Conservation (phyloP, 2,329 filamentous ascomycete genomes). For the Alternaria gansuensis region DNA sequence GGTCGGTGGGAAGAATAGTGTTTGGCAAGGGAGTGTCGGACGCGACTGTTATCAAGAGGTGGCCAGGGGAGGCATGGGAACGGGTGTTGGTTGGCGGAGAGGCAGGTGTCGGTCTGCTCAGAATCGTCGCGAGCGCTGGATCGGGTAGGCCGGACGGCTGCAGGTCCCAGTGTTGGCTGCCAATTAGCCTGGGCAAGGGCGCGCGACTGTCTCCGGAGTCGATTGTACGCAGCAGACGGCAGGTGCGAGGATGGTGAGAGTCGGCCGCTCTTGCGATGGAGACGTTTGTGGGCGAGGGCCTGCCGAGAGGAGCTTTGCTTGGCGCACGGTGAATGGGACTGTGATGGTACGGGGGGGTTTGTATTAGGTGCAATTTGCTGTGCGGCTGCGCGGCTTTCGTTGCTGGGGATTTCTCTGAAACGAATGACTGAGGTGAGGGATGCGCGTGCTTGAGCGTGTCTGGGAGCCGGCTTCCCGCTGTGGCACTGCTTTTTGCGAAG, state of each 20-base stretch:
- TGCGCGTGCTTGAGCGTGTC: conserved; percentile 24
- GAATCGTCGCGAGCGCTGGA: conserved; percentile 19
- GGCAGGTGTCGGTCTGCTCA: conserved; percentile 17
- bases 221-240: conserved; percentile 2
- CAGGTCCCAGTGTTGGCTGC: conserved; percentile 10
- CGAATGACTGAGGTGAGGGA: conserved; percentile 53
- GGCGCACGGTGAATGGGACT: conserved; percentile 27
- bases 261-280: conserved; percentile 29
- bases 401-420: conserved; percentile 39
- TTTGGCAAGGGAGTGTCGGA: conserved; percentile 19
- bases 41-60: conserved; percentile 21
- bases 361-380: conserved; percentile 29
- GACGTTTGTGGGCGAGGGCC: conserved; percentile 30
- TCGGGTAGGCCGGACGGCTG: conserved; percentile 14
- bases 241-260: conserved; percentile 7
- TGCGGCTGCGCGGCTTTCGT: conserved; percentile 12
- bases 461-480: conserved; percentile 28
- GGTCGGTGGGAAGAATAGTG: conserved; percentile 35
- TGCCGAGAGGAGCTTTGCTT: conserved; percentile 33
- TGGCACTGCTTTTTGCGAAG: conserved; percentile 28
- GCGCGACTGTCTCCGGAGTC: conserved; percentile 9
- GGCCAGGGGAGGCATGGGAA: conserved; percentile 32
- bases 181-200: conserved; percentile 9
- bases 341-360: conserved; percentile 12
- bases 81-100: conserved; percentile 13